Evolutionary conservation across 2,329 filamentous ascomycete species (phyloP), one percentile per base, ranked within the genome.

Genomic region (Decorospora gaudefroyi): DNA sequence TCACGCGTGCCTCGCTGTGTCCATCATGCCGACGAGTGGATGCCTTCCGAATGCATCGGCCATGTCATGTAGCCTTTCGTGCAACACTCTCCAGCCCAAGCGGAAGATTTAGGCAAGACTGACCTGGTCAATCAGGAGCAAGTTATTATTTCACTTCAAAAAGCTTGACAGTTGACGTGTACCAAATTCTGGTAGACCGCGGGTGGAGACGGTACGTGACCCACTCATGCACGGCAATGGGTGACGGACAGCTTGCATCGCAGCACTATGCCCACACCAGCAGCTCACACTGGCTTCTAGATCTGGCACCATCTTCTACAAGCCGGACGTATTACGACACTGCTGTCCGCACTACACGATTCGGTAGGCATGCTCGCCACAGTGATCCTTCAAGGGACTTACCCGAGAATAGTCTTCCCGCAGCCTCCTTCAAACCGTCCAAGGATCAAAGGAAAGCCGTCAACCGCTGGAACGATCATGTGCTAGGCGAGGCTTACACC

Each of bases 291-390:
- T 15, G 17, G 23, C 31, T 13, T 12, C 17, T 33, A 68, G 77
- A 55, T 79, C 77, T 26, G 78, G 78, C 11, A 82, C 74, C 18
- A 75, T 90, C 6, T 74, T 93, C 34, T 93, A 93, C 71, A 83
- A 88, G 49, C 88, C 88, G 10, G 86, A 93, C 68, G 84, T 89
- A 60, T 79, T 80, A 46, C 78, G 84, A 43, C 88, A 90, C 50
- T 99, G 93, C 64, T 99, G 93, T 69, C 90, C 91, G 30, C 90
- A 96, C 64, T 97, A 92, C 68, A 90, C 87, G 1, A 84, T 93
- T 40, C 83, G 74, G 75, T 76, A 57, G 38, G 64, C 25, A 36
- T 26, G 18, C 8, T 31, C 12, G 16, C 16, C 22, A n/a, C 15
- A 34, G 15, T 6, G 16, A 13, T 19, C 3, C 21, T 19, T 31